Evolutionary conservation across 1,284 basidiomycete genomes (phyloP), one percentile per base, ranked within the genome.

Genomic region (Pseudozyma thailandica): DNA sequence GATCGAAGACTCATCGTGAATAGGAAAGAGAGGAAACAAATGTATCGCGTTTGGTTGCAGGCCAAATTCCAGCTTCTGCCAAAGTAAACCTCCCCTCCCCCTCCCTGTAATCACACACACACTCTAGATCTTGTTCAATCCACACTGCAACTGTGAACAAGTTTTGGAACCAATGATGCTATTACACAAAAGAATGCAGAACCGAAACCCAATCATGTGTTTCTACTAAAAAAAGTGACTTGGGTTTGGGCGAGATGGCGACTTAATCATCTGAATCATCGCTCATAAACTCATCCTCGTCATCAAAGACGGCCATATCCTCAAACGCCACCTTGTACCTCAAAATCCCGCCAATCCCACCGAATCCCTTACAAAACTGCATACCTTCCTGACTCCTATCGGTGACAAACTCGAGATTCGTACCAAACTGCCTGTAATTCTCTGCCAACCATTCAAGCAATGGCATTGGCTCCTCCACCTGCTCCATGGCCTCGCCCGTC

Each of bases 351-450:
- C 95, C 95, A 73, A 98, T 96, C 31, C 95, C 95, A 85, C 95
- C 95, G 80, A 98, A 98, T 49, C 95, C 96, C 84, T 95, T 95
- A 80, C 96, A 94, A 86, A 98, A 98, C 84, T 98, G 96, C 42
- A 92, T 92, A 30, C 95, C 95, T 83, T 98, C 95, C 83, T 98
- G 94, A n/a, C 92, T 94, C 48, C 83, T 73, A 53, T 79, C 75
- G 6, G 78, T 77, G 46, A 77, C 80, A 28, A 80, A 87, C 76
- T 98, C 95, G 65, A 98, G 89, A 75, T 91, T 91, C 58, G 94
- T 92, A 73, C 95, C 96, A 82, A 98, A 98, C 47, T 94, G 91
- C 83, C 93, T 94, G 88, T 98, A 98, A 84, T 94, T 94, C 81
- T 98, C 96, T 35, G 96, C 91, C 81, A 98, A 93, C 96, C 96